These are phyloP conservation scores for Stachybotrys echinatus DNA, from an alignment of 2,329 filamentous ascomycete species.

Conservation along the genomic window DNA sequence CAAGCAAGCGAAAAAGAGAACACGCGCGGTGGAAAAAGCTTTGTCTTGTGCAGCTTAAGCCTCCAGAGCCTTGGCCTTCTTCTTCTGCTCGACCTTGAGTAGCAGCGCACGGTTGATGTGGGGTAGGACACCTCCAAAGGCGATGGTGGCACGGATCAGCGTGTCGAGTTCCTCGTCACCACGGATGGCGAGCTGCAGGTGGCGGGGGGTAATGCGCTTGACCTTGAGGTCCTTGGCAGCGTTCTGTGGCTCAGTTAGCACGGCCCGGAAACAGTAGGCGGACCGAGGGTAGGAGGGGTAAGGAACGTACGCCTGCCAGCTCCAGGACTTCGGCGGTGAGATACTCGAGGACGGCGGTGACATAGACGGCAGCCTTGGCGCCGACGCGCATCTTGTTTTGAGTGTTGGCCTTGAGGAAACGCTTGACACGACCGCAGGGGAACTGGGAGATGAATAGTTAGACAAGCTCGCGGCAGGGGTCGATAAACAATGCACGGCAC, in stretches of 20 bases:
- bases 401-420: slow-evolving; percentile 98
- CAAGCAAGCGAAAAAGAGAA: slow-evolving; percentile 15
- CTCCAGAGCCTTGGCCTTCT: slow-evolving; percentile 62
- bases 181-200: slow-evolving; percentile 95
- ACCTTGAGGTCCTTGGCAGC: slow-evolving; percentile 99
- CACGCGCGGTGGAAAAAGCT: slow-evolving; percentile 3
- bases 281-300: slow-evolving; percentile 7
- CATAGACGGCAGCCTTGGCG: slow-evolving; percentile 96
- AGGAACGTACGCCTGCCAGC: slow-evolving; percentile 71
- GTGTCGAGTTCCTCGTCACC: slow-evolving; percentile 98
- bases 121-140: slow-evolving; percentile 94
- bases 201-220: slow-evolving; percentile 98
- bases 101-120: slow-evolving; percentile 98
- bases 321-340: slow-evolving; percentile 97
- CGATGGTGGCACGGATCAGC: slow-evolving; percentile 94
- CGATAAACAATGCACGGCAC: background rate
- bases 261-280: slow-evolving; percentile 4
- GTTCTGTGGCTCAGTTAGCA: slow-evolving; percentile 53
- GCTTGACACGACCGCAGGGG: slow-evolving; percentile 99
- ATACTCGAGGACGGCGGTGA: slow-evolving; percentile 97
- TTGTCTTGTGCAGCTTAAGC: slow-evolving; percentile 22
- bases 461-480: slow-evolving; percentile 13
- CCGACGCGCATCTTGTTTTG: slow-evolving; percentile 99
- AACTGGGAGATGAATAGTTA: slow-evolving; percentile 56
- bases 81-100: slow-evolving; percentile 96